Conservation (phyloP, 371 early-diverging fungal genomes). For the Lichtheimia ornata region DNA sequence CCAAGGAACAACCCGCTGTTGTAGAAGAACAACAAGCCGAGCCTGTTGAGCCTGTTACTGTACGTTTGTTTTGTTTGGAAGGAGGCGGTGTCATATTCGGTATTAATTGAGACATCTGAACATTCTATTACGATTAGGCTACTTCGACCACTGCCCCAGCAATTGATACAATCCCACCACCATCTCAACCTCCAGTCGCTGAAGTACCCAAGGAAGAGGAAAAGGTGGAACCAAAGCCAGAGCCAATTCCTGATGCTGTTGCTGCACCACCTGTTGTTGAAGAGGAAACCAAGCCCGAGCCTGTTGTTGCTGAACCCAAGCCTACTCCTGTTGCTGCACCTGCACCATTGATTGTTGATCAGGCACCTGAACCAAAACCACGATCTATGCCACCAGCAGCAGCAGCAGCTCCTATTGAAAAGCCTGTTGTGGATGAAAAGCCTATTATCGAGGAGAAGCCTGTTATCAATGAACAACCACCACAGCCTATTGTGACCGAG, state of each 20-base stretch:
- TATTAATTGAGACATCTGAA: neutral
- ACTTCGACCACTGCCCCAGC: slow-evolving; percentile 5
- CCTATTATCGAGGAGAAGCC: neutral
- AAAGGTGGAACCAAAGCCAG: neutral
- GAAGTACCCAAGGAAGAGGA: neutral
- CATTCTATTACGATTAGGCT: neutral
- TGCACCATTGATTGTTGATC: neutral
- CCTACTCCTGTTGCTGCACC: neutral
- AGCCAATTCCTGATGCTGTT: slow-evolving; percentile 3
- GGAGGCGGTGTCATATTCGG: neutral
- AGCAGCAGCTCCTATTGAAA: neutral
- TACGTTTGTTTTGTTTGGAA: neutral
- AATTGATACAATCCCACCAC: neutral
- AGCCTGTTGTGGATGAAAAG: neutral
- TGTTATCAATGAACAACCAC: neutral
- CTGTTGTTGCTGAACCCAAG: slow-evolving; percentile 1
- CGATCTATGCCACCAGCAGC: neutral
- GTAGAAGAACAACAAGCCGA: too few species aligned
- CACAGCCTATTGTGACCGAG: neutral
- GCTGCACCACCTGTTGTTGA: slow-evolving; percentile 1
- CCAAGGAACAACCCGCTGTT: neutral
- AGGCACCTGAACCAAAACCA: slow-evolving; percentile 14
- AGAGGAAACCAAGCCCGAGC: slow-evolving; percentile 13
- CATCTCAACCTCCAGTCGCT: neutral
- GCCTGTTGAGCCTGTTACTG: neutral